A percentile compares a stretch with the other conserved stretches of the same genome.
phyloP scores from a whole-genome alignment of 192 early-diverging fungal genomes.

The Paraglomus brasilianum region DNA sequence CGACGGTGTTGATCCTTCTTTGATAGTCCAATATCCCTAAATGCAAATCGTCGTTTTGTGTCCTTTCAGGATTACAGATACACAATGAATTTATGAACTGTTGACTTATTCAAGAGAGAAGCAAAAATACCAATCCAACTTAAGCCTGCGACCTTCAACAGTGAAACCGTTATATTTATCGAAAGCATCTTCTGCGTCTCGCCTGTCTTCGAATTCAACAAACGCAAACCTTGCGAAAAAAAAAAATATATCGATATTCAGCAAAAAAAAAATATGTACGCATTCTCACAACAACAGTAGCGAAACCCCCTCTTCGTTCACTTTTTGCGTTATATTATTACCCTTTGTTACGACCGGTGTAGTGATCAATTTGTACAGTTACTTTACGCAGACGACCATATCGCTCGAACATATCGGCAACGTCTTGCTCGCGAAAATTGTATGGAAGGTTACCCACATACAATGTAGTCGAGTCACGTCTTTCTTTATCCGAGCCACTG shows the following conservation, averaged over 20 bases:
- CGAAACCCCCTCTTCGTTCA: too few relatives aligned
- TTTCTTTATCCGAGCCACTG: slow-evolving; percentile 69
- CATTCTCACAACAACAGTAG: too few relatives aligned
- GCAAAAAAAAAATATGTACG: slow-evolving; percentile 3
- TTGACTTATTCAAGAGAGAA: too few relatives aligned
- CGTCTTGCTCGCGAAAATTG: slow-evolving; percentile 65
- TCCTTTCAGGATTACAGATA: not conserved
- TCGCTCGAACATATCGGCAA: slow-evolving; percentile 72
- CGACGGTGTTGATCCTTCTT: slow-evolving; percentile 30
- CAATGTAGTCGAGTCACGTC: slow-evolving; percentile 59
- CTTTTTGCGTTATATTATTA: too few relatives aligned
- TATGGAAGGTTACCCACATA: slow-evolving; percentile 80
- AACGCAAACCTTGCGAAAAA: slow-evolving; percentile 67
- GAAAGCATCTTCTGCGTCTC: slow-evolving; percentile 62
- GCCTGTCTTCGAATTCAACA: slow-evolving; percentile 69
- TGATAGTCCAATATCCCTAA: slow-evolving; percentile 27
- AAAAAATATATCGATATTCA: not conserved
- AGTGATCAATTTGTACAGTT: slow-evolving; percentile 71
- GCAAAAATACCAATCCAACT: slow-evolving; percentile 50
- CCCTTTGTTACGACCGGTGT: slow-evolving; percentile 81
- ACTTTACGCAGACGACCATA: slow-evolving; percentile 65
- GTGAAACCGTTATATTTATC: slow-evolving; percentile 61
- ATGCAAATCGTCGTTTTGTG: not conserved
- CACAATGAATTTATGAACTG: too few relatives aligned
- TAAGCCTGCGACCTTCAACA: slow-evolving; percentile 55